Percentiles rank a stretch among this genome's conserved stretches.
These are phyloP conservation scores for Colletotrichum sp. DNA, from an alignment of 2,329 filamentous ascomycete genomes.

Conservation along the genomic window DNA sequence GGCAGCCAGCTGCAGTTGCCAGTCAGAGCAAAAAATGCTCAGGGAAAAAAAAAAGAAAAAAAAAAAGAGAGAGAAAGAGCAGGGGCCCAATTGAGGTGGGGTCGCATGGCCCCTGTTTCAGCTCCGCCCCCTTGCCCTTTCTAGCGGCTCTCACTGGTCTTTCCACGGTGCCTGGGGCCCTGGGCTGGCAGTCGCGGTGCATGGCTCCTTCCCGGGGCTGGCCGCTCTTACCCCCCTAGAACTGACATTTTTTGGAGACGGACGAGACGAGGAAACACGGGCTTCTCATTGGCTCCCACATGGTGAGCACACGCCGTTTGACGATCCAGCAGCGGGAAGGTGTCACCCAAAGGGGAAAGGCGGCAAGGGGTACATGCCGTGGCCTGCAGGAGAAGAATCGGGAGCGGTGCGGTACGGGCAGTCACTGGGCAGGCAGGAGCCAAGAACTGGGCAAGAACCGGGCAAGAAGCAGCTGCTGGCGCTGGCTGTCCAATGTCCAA, in stretches of 20 bases:
- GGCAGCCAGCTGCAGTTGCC: not conserved
- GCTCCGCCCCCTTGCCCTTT: constrained; percentile 1
- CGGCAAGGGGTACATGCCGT: constrained; percentile 4
- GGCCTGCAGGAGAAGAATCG: not conserved
- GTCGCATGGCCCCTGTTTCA: constrained; percentile 20
- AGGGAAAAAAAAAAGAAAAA: not conserved
- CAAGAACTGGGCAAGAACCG: not conserved
- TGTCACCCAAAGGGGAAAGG: constrained; percentile 1
- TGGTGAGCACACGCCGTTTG: constrained; percentile 7
- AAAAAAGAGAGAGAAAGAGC: not conserved
- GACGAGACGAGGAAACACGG: not conserved
- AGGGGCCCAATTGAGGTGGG: not conserved
- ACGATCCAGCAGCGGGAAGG: constrained; percentile 10
- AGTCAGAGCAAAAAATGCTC: not conserved
- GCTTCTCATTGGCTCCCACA: not conserved
- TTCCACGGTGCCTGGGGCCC: not conserved
- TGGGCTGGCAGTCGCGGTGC: not conserved
- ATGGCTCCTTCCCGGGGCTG: constrained; percentile 15
- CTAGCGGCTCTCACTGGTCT: constrained; percentile 4
- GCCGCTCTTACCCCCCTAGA: not conserved
- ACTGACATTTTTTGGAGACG: not conserved
- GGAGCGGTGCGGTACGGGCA: not conserved
- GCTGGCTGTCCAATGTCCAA: not conserved
- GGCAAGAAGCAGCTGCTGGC: not conserved
- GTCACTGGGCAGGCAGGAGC: not conserved